Evolutionary conservation across 2,329 filamentous ascomycete species (phyloP).

Genomic region (Claviceps sp.): DNA sequence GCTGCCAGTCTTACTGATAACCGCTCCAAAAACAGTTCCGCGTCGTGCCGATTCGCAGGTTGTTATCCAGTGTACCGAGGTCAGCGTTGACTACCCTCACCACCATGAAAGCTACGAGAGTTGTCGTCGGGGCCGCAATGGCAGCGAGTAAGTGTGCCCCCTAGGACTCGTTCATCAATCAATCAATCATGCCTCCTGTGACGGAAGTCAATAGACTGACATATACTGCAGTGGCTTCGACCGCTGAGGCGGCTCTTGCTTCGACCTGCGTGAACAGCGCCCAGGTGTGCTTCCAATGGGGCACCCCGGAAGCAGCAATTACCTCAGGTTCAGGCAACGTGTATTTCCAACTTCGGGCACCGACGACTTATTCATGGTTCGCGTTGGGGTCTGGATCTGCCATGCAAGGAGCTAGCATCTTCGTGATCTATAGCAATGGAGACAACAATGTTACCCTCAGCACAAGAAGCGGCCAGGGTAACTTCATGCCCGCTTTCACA

Average conservation of each 20-base stretch:
- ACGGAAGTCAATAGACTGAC: not conserved
- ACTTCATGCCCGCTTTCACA: conserved; percentile 34
- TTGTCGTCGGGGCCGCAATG: not conserved
- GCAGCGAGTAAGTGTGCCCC: not conserved
- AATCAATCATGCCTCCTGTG: not conserved
- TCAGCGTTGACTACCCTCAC: not conserved
- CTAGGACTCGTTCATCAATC: not conserved
- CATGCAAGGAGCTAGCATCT: conserved; percentile 48
- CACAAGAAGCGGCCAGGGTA: conserved; percentile 34
- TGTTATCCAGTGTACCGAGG: not conserved
- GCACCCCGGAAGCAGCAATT: conserved; percentile 36
- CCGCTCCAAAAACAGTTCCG: not conserved
- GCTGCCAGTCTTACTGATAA: too few relatives aligned
- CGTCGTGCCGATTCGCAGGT: not conserved
- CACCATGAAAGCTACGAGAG: not conserved
- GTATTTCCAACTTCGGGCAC: conserved; percentile 41
- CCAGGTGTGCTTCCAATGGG: conserved; percentile 40
- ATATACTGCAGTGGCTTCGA: not conserved
- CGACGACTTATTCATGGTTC: conserved; percentile 40
- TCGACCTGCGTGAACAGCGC: not conserved
- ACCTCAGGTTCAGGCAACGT: conserved; percentile 38
- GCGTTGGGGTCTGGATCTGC: conserved; percentile 40
- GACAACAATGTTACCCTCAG: conserved; percentile 48
- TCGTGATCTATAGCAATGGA: conserved; percentile 48
- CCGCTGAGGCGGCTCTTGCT: not conserved